A percentile compares a stretch with the other conserved stretches of the same genome.
Conservation (phyloP, 1,284 basidiomycete species). For the Inonotus hispidus region DNA sequence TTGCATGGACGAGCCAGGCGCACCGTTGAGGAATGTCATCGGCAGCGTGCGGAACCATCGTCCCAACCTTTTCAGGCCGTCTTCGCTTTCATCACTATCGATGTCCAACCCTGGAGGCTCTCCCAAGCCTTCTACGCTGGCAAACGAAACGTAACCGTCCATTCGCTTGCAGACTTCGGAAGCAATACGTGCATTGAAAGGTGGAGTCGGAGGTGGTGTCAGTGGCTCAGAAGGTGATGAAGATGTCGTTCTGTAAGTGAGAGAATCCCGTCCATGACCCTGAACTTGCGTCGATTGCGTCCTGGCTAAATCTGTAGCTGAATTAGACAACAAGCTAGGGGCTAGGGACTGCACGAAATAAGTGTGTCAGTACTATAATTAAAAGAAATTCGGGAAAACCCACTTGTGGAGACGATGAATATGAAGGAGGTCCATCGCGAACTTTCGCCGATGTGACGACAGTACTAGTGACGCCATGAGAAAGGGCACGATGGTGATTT, state of each 20-base stretch:
- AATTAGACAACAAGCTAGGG: conserved; percentile 14
- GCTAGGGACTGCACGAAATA: conserved; percentile 11
- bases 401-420: conserved; percentile 24
- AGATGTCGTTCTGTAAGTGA: conserved; percentile 26
- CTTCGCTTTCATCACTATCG: conserved; percentile 24
- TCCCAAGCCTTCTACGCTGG: conserved; percentile 64
- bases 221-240: conserved; percentile 28
- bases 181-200: conserved; percentile 60
- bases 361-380: neutral
- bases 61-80: conserved; percentile 2
- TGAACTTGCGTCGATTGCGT: neutral
- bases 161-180: conserved; percentile 49
- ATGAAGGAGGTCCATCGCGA: neutral
- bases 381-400: conserved; percentile 16
- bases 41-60: conserved; percentile 12
- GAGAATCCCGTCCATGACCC: conserved; percentile 14
- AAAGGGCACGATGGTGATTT: conserved; percentile 12
- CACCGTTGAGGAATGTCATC: conserved; percentile 8
- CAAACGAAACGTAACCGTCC: conserved; percentile 63
- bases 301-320: conserved; percentile 16
- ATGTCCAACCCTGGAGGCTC: conserved; percentile 43
- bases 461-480: conserved; percentile 17
- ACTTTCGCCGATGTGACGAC: conserved; percentile 6
- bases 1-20: conserved; percentile 1
- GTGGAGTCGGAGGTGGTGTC: conserved; percentile 28